A percentile compares a stretch with the other conserved stretches of the same genome.
Conservation (phyloP, 2,329 filamentous ascomycete species). For the Stachybotrys chlorohalonatus region DNA sequence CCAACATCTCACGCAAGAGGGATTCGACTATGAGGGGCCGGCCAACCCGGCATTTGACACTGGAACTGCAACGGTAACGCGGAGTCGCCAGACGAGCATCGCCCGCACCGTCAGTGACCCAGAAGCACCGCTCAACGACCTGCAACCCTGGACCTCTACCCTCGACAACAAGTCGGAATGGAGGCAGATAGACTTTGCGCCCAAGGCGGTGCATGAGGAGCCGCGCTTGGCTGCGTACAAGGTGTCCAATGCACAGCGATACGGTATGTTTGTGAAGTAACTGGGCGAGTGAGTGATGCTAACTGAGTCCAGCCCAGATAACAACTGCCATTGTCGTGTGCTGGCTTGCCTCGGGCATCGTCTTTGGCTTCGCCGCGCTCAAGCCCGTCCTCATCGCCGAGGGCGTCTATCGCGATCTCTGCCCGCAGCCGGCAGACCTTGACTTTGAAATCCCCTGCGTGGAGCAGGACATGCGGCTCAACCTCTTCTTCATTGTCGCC, state of each 20-base stretch:
- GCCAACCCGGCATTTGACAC: constrained; percentile 5
- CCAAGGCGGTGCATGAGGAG: constrained; percentile 12
- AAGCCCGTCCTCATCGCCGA: constrained; percentile 72
- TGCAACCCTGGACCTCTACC: neutral
- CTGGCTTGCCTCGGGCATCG: constrained; percentile 65
- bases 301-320: constrained; percentile 51
- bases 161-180: constrained; percentile 9
- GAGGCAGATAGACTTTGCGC: constrained; percentile 18
- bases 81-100: neutral
- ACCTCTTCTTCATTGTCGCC: constrained; percentile 84
- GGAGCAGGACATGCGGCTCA: constrained; percentile 50
- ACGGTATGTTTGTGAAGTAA: constrained; percentile 7
- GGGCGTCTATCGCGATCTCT: constrained; percentile 59
- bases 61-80: neutral
- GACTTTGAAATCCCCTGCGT: constrained; percentile 25
- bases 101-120: neutral
- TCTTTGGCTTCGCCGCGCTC: constrained; percentile 77
- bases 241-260: constrained; percentile 16
- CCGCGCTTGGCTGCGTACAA: constrained; percentile 21
- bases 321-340: constrained; percentile 60
- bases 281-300: neutral
- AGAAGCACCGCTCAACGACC: constrained; percentile 1
- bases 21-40: constrained; percentile 27
- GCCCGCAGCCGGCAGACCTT: constrained; percentile 23
- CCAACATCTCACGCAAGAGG: constrained; percentile 33